Percentiles rank a stretch among this genome's conserved stretches.
Evolutionary conservation across 2,329 filamentous ascomycete species (phyloP).

Genomic region (Hypoxylon sp.): DNA sequence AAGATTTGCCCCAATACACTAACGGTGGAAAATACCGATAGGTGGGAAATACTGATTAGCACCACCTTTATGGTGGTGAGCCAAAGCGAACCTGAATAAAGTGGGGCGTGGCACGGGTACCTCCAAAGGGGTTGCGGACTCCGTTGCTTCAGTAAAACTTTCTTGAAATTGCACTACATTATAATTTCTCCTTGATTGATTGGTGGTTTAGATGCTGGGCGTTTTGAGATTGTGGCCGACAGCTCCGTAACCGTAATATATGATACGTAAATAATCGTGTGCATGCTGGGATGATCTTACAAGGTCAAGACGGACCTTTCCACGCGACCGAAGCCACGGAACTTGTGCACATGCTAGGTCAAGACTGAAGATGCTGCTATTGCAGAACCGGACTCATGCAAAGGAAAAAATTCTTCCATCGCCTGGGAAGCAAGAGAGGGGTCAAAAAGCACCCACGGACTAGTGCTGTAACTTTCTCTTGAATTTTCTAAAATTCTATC

Average conservation of each 20-base stretch:
- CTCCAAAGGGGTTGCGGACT: slow-evolving; percentile 15
- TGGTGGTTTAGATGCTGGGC: slow-evolving; percentile 7
- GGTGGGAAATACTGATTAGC: too few species aligned
- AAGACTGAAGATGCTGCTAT: slow-evolving; percentile 33
- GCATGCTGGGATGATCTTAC: slow-evolving; percentile 34
- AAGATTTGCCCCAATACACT: too few species aligned
- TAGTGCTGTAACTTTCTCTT: slow-evolving; percentile 17
- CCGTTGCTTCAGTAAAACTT: slow-evolving; percentile 3
- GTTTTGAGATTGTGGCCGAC: slow-evolving; percentile 14
- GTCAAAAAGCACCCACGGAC: slow-evolving; percentile 22
- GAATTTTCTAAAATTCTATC: slow-evolving; percentile 28
- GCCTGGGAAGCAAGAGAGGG: slow-evolving; percentile 39
- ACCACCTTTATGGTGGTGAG: too few species aligned
- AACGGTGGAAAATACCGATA: too few species aligned
- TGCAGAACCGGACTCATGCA: slow-evolving; percentile 42
- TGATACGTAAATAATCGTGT: slow-evolving; percentile 22
- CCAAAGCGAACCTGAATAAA: too few species aligned
- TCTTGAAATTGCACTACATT: slow-evolving; percentile 7
- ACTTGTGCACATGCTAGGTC: slow-evolving; percentile 26
- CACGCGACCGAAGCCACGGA: slow-evolving; percentile 41
- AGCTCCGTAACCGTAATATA: slow-evolving; percentile 18
- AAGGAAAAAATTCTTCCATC: slow-evolving; percentile 39
- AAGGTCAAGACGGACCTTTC: slow-evolving; percentile 36
- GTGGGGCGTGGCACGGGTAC: too few species aligned
- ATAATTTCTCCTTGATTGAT: slow-evolving; percentile 10